These are phyloP conservation scores for Suhomyces sp. DNA, from an alignment of 805 yeast species.

Conservation along the genomic window DNA sequence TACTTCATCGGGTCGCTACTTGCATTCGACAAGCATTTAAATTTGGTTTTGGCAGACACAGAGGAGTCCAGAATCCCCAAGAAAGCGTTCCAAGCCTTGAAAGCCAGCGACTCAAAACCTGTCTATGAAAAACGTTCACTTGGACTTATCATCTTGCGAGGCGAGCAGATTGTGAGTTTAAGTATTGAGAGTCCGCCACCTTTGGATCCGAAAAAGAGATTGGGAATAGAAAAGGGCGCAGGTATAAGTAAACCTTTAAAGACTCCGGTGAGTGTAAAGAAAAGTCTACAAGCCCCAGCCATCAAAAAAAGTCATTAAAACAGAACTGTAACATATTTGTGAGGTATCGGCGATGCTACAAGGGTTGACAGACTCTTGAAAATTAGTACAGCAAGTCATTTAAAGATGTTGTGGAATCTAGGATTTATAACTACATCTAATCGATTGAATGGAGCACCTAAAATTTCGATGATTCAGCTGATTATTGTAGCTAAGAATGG, in stretches of 20 bases:
- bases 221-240: slow-evolving; percentile 21
- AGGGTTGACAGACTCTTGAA: too few relatives aligned
- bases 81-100: slow-evolving; percentile 44
- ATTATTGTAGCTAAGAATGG: too few relatives aligned
- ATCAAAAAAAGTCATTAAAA: background rate
- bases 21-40: slow-evolving; percentile 89
- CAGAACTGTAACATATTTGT: too few relatives aligned
- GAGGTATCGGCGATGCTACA: too few relatives aligned
- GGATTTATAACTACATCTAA: too few relatives aligned
- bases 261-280: slow-evolving; percentile 28
- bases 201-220: slow-evolving; percentile 35
- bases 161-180: slow-evolving; percentile 78
- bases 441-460: too few relatives aligned
- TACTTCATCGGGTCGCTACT: slow-evolving; percentile 74
- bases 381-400: too few relatives aligned
- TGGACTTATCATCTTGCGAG: slow-evolving; percentile 82
- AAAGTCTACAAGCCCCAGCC: slow-evolving; percentile 23
- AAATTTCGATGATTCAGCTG: too few relatives aligned
- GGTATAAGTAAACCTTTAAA: slow-evolving; percentile 33
- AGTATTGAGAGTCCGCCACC: slow-evolving; percentile 65
- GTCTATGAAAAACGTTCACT: slow-evolving; percentile 70
- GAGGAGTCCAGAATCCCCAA: slow-evolving; percentile 79
- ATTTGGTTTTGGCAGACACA: slow-evolving; percentile 77
- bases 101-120: slow-evolving; percentile 17
- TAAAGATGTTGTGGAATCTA: too few relatives aligned